A percentile compares a stretch with the other conserved stretches of the same genome.
Evolutionary conservation across 805 yeast genomes (phyloP).

Genomic region (Diddensiella caesifluorescens): DNA sequence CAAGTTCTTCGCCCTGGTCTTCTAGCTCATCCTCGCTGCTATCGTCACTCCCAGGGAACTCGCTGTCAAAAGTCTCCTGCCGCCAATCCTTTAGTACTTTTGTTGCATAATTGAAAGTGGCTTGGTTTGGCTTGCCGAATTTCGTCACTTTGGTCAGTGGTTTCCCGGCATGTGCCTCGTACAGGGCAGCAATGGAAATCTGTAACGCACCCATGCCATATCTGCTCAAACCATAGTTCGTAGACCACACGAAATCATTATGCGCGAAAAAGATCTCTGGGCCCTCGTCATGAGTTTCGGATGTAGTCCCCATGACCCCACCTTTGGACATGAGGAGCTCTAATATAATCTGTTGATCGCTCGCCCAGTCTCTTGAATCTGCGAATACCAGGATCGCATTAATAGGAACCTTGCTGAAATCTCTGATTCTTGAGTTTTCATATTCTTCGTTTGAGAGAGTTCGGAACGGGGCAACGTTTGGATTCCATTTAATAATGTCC

Average conservation of each 20-base stretch:
- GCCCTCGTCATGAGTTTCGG: constrained; percentile 66
- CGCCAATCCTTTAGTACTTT: constrained; percentile 75
- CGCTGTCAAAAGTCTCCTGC: constrained; percentile 67
- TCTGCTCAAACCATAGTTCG: constrained; percentile 73
- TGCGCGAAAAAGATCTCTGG: constrained; percentile 85
- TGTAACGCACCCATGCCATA: constrained; percentile 95
- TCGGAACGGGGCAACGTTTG: constrained; percentile 81
- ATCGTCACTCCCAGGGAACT: constrained; percentile 43
- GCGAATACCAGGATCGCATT: constrained; percentile 88
- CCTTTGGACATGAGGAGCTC: constrained; percentile 70
- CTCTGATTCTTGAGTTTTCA: constrained; percentile 46
- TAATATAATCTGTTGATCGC: constrained; percentile 82
- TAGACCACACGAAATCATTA: constrained; percentile 90
- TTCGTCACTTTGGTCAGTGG: constrained; percentile 67
- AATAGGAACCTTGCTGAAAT: constrained; percentile 60
- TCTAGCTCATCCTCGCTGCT: constrained; percentile 26
- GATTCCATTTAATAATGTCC: constrained; percentile 81
- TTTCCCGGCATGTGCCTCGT: constrained; percentile 76
- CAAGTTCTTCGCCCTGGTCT: constrained; percentile 40
- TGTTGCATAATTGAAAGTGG: constrained; percentile 79
- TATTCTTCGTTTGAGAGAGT: constrained; percentile 68
- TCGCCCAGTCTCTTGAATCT: constrained; percentile 90
- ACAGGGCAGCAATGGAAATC: constrained; percentile 79
- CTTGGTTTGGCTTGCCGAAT: constrained; percentile 86
- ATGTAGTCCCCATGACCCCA: constrained; percentile 81